Evolutionary conservation across 2,329 filamentous ascomycete genomes (phyloP).

Genomic region (Clonostachys solani): DNA sequence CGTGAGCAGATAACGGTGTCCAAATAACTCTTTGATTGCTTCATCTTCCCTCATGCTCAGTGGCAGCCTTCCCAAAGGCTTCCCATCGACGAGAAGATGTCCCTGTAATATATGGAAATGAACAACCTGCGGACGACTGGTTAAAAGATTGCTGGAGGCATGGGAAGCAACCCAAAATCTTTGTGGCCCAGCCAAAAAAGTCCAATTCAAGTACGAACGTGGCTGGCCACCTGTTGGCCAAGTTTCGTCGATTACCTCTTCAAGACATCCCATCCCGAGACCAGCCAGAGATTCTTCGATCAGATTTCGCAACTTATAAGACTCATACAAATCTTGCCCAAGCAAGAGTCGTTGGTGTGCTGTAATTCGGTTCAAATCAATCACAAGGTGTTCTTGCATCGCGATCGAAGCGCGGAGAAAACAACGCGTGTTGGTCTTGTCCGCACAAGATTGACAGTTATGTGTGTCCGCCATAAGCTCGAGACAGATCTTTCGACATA

Average conservation of each 20-base stretch:
- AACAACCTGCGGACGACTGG: constrained; percentile 9
- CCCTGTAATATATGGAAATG: constrained; percentile 26
- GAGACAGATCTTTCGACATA: constrained; percentile 41
- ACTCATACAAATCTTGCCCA: background rate
- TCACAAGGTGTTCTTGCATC: constrained; percentile 16
- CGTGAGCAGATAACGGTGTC: constrained; percentile 42
- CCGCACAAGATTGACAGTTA: too few relatives aligned
- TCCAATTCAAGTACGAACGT: background rate
- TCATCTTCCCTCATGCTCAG: constrained; percentile 36
- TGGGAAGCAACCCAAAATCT: constrained; percentile 2
- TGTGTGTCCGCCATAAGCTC: background rate
- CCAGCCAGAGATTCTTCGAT: too few relatives aligned
- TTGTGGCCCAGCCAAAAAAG: constrained; percentile 1
- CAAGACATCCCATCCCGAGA: background rate
- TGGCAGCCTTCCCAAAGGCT: constrained; percentile 41
- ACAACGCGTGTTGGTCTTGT: background rate
- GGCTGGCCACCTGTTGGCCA: constrained; percentile 1
- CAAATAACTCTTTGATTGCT: constrained; percentile 47
- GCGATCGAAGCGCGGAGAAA: constrained; percentile 17
- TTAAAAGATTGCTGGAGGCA: background rate
- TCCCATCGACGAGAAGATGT: constrained; percentile 27
- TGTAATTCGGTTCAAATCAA: constrained; percentile 7
- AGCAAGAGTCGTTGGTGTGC: constrained; percentile 6
- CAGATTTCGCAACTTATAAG: constrained; percentile 8
- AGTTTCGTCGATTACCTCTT: constrained; percentile 8